Evolutionary conservation across 192 early-diverging fungal species (phyloP).

Genomic region (Linnemannia zychae): DNA sequence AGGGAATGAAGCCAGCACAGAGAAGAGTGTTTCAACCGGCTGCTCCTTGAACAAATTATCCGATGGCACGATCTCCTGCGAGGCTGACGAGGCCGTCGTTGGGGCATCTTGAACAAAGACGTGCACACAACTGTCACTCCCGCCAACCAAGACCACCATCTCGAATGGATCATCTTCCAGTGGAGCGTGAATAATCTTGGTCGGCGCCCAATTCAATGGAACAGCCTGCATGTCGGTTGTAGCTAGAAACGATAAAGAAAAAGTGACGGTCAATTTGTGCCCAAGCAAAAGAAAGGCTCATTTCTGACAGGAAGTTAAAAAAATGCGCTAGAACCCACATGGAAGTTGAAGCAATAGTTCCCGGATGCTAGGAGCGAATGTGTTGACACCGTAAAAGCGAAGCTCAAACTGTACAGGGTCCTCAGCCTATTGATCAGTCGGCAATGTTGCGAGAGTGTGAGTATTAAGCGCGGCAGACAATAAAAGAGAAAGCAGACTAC

Average conservation of each 20-base stretch:
- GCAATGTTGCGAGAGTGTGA: not conserved
- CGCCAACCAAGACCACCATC: conserved; percentile 47
- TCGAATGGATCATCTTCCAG: conserved; percentile 50
- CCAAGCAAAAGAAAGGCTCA: not conserved
- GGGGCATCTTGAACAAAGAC: conserved; percentile 31
- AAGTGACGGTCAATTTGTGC: not conserved
- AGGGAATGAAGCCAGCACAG: conserved; percentile 35
- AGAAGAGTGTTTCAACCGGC: conserved; percentile 17
- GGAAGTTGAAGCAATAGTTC: conserved; percentile 37
- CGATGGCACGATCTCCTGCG: not conserved
- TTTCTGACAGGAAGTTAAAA: not conserved
- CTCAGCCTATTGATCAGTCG: conserved; percentile 7
- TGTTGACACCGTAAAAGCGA: conserved; percentile 41
- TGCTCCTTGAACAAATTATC: conserved; percentile 14
- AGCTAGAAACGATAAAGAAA: conserved; percentile 7
- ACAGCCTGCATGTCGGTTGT: conserved; percentile 42
- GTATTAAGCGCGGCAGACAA: not conserved
- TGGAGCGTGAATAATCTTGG: conserved; percentile 45
- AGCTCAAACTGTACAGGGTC: conserved; percentile 43
- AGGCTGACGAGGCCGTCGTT: too few relatives aligned
- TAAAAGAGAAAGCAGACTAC: too few relatives aligned
- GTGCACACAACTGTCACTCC: conserved; percentile 50
- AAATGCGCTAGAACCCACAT: conserved; percentile 5
- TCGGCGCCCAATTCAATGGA: conserved; percentile 45
- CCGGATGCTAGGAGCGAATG: conserved; percentile 34